Evolutionary conservation across 2,329 filamentous ascomycete genomes (phyloP).

Genomic region (Cercospora nicotianae): DNA sequence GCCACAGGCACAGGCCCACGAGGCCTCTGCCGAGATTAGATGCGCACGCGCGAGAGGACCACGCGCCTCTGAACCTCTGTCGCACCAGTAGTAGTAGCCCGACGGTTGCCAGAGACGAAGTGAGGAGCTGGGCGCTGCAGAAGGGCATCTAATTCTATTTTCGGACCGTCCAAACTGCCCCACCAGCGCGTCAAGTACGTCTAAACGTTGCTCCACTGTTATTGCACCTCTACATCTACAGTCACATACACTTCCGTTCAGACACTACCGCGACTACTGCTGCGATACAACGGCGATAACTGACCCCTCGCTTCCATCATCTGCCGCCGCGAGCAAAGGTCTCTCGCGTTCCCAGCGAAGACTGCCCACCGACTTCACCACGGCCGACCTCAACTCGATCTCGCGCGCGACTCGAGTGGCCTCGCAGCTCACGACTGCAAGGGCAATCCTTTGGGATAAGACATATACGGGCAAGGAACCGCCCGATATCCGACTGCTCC

Average conservation of each 20-base stretch:
- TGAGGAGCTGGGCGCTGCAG: neutral
- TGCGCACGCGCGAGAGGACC: neutral
- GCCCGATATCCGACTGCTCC: constrained; percentile 47
- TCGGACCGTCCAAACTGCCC: neutral
- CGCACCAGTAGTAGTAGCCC: neutral
- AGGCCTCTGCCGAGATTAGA: neutral
- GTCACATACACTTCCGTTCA: neutral
- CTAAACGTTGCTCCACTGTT: neutral
- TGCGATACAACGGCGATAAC: neutral
- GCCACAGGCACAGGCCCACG: neutral
- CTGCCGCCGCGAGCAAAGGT: neutral
- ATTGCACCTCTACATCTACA: neutral
- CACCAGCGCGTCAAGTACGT: neutral
- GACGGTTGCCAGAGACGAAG: neutral
- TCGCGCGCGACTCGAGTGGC: constrained; percentile 11
- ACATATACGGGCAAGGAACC: constrained; percentile 47
- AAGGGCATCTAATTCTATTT: neutral
- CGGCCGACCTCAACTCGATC: constrained; percentile 14
- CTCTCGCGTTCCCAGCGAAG: neutral
- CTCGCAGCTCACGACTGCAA: constrained; percentile 47
- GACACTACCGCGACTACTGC: neutral
- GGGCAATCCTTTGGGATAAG: constrained; percentile 53
- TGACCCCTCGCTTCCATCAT: neutral
- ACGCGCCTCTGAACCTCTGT: neutral
- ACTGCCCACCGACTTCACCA: constrained; percentile 10